Conservation (phyloP, 2,329 filamentous ascomycete species). For the Aschersonia sp. region DNA sequence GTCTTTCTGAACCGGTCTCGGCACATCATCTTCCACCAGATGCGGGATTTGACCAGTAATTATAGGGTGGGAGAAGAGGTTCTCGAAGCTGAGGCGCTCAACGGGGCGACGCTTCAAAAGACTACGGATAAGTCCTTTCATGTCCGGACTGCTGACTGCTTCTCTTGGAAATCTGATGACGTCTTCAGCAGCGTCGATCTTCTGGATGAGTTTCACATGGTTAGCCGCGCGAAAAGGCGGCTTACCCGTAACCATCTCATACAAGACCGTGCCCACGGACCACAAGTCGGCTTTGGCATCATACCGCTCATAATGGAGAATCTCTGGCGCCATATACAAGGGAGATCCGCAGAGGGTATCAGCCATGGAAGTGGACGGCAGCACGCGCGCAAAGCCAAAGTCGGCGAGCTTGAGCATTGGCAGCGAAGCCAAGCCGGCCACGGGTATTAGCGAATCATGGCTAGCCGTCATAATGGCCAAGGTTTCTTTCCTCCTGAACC, state of each 20-base stretch:
- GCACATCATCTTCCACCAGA: constrained; percentile 62
- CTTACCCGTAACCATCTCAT: constrained; percentile 84
- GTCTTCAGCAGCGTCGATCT: constrained; percentile 82
- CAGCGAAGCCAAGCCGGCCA: constrained; percentile 66
- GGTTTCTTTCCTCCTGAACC: constrained; percentile 42
- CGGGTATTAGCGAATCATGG: constrained; percentile 66
- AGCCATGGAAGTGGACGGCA: constrained; percentile 81
- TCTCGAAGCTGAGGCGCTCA: constrained; percentile 72
- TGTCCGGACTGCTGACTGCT: constrained; percentile 52
- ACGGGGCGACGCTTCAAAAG: constrained; percentile 76
- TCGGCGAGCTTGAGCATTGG: constrained; percentile 97
- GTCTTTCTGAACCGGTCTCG: constrained; percentile 23
- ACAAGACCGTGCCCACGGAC: constrained; percentile 92
- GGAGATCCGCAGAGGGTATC: constrained; percentile 95
- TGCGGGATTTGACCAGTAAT: constrained; percentile 66
- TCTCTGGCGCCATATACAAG: constrained; percentile 97
- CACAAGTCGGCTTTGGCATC: constrained; percentile 93
- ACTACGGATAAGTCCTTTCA: constrained; percentile 67
- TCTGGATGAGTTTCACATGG: constrained; percentile 83
- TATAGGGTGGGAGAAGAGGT: constrained; percentile 66
- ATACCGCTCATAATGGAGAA: constrained; percentile 91
- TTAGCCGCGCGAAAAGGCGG: constrained; percentile 88
- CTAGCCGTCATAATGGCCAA: constrained; percentile 60
- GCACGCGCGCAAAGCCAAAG: constrained; percentile 91
- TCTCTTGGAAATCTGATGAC: constrained; percentile 70